Percentiles rank a stretch among this genome's conserved stretches.
Evolutionary conservation across 73 alveolate genomes (phyloP).

Genomic region (Uronychia setigera): DNA sequence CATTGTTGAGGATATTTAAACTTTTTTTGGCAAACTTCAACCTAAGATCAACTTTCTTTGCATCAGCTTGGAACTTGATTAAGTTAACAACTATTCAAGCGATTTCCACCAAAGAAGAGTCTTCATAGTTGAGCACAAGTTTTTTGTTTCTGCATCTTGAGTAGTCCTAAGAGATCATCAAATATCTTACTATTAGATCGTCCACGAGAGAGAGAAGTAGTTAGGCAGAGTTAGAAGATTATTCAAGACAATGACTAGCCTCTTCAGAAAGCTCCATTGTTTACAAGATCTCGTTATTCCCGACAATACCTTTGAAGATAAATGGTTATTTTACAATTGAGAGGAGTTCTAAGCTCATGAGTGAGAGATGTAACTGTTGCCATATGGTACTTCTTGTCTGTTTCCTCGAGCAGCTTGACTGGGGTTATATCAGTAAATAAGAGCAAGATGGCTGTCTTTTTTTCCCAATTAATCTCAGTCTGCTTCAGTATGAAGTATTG

Average conservation of each 20-base stretch:
- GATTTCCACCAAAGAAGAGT: background rate
- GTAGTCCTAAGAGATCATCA: background rate
- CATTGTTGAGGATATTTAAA: background rate
- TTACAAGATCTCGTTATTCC: background rate
- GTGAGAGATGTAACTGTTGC: background rate
- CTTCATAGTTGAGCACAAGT: background rate
- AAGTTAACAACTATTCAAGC: background rate
- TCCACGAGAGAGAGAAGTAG: background rate
- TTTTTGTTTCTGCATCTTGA: background rate
- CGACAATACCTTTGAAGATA: too few relatives aligned
- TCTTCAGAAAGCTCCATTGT: background rate
- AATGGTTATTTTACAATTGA: too few relatives aligned
- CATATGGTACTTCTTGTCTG: background rate
- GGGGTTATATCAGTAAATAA: background rate
- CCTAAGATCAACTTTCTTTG: background rate
- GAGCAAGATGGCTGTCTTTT: background rate
- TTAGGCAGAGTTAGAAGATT: background rate
- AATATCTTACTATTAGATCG: background rate
- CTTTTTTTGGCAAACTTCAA: too few relatives aligned
- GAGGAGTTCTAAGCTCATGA: background rate
- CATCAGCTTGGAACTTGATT: background rate
- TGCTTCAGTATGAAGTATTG: background rate
- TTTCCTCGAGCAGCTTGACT: background rate
- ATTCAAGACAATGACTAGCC: background rate
- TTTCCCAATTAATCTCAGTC: background rate